Percentiles rank a stretch among this genome's conserved stretches.
These are phyloP conservation scores for Canna indica DNA, from an alignment of 176 grass and related monocot species.

Conservation along the genomic window DNA sequence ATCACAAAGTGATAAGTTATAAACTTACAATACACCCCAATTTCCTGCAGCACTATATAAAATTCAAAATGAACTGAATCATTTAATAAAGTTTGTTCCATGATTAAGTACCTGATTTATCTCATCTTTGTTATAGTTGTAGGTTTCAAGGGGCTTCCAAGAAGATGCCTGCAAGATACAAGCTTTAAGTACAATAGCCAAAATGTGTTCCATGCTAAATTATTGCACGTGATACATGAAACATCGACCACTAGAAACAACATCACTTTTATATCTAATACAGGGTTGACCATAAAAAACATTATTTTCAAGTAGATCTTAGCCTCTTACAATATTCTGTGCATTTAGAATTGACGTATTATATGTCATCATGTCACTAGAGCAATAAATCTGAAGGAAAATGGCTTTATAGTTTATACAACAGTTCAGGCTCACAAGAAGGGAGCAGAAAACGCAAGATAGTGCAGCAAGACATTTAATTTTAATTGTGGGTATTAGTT, in stretches of 20 bases:
- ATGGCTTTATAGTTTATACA: not conserved
- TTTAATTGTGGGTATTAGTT: not conserved
- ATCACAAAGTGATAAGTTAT: not conserved
- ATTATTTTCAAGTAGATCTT: too few species aligned
- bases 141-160: conserved; percentile 65
- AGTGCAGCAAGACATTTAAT: not conserved
- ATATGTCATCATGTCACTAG: not conserved
- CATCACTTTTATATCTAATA: not conserved
- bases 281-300: not conserved
- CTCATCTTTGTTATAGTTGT: conserved; percentile 94
- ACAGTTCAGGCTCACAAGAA: not conserved
- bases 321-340: not conserved
- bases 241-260: not conserved
- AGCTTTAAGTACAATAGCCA: conserved; percentile 16
- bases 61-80: not conserved
- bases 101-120: conserved; percentile 69
- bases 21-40: not conserved
- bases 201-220: not conserved
- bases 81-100: conserved; percentile 1
- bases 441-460: not conserved
- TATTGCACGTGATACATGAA: not conserved
- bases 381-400: not conserved
- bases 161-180: conserved; percentile 50
- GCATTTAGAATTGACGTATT: not conserved
- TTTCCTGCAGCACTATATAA: not conserved